phyloP scores from a whole-genome alignment of 2,329 filamentous ascomycete genomes.

The Oidium heveae region DNA sequence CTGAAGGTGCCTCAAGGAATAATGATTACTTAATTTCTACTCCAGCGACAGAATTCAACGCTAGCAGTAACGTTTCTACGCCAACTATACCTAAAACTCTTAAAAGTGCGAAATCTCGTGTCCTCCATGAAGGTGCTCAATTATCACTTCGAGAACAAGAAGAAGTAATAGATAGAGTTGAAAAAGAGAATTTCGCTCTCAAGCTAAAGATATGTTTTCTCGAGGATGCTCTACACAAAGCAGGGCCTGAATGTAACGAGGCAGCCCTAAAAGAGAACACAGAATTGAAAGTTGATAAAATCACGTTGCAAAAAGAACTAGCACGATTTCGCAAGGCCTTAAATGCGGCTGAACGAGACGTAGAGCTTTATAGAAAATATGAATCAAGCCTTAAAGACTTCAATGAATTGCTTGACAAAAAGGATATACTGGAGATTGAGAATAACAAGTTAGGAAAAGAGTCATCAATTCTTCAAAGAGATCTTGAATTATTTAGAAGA shows the following conservation, averaged over 20 bases:
- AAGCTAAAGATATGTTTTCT: constrained; percentile 96
- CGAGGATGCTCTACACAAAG: constrained; percentile 68
- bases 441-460: constrained; percentile 42
- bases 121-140: constrained; percentile 67
- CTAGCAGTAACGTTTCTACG: constrained; percentile 62
- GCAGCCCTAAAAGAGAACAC: constrained; percentile 82
- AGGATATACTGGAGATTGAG: constrained; percentile 40
- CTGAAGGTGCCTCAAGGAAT: constrained; percentile 39
- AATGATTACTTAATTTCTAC: constrained; percentile 40
- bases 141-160: constrained; percentile 86
- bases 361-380: constrained; percentile 50
- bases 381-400: constrained; percentile 33
- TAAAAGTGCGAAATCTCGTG: constrained; percentile 34
- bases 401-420: constrained; percentile 33
- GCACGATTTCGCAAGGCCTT: constrained; percentile 69
- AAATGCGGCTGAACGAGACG: constrained; percentile 56
- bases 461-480: constrained; percentile 38
- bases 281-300: constrained; percentile 76
- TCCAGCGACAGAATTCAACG: constrained; percentile 48
- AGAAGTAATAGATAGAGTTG: constrained; percentile 80
- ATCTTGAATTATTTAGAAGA: constrained; percentile 24
- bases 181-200: constrained; percentile 94
- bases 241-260: constrained; percentile 74
- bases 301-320: constrained; percentile 73
- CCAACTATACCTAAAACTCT: constrained; percentile 48